Evolutionary conservation across 75 land plant genomes (phyloP), one percentile per base, ranked within the genome.

Genomic region (Pinus albicaulis): DNA sequence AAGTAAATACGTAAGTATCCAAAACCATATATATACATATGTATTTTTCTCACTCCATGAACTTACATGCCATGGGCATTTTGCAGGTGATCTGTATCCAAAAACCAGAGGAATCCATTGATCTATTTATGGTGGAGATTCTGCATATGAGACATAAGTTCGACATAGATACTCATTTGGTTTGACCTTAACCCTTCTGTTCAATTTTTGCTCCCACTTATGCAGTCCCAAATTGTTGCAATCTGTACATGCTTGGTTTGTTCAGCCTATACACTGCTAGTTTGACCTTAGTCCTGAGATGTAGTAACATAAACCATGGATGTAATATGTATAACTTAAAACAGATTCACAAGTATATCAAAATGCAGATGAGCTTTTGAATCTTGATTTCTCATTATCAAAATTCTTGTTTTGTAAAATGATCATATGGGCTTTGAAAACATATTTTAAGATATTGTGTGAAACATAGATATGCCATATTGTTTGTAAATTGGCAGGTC

Each of bases 131-230:
- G 99, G 99, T 98, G 60, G 99, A 98, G 80, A 95, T 95, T 62
- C 95, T 98, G 99, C 96, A 98, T 83, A 98, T 98, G 99, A 92
- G 90, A 71, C 99, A 98, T 65, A 98, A 90, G 74, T 95, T 98
- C 75, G 99, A 98, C 79, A 87, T 91, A 10, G 99, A 98, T 61
- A 95, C 99, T 28, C 92, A 91, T 22, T 76, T 96, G 92, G 99
- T 96, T 83, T 76, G 81, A 61, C 57, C 48, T 83, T 68, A 62
- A 59, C 16, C 4, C 5, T 26, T 55, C 36, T 61, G 64, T 28
- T 57, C 20, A 38, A 10, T 15, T 53, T 15, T 16, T 55, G 74
- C 2, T 16, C 14, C 23, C 23, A 72, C 41, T 38, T 68, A 2
- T 64, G 20, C 20, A 15, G 20, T 16, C 2, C 15, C 5, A 25